These are phyloP conservation scores for Ilyonectria mors-panacis DNA, from an alignment of 2,329 filamentous ascomycete genomes.

Conservation along the genomic window DNA sequence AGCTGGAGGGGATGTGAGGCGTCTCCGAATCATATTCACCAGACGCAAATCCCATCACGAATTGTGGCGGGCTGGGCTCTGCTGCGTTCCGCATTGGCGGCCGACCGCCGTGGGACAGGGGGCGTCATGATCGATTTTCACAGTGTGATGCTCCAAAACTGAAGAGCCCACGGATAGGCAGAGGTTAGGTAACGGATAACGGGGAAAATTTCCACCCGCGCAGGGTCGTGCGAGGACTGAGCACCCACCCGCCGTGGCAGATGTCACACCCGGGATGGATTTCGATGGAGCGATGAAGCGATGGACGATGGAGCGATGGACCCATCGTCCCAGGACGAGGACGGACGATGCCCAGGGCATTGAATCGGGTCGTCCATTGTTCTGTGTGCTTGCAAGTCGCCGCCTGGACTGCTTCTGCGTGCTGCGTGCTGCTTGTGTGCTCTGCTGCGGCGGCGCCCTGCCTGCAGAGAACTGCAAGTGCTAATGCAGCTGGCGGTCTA, in stretches of 20 bases:
- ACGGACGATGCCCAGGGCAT: slow-evolving; percentile 13
- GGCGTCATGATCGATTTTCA: neutral
- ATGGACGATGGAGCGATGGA: slow-evolving; percentile 17
- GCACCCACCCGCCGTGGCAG: slow-evolving; percentile 14
- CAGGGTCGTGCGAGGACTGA: slow-evolving; percentile 21
- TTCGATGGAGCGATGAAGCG: slow-evolving; percentile 11
- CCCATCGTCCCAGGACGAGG: neutral
- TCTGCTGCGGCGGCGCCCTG: neutral
- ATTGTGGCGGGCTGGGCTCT: slow-evolving; percentile 36
- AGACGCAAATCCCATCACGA: slow-evolving; percentile 25
- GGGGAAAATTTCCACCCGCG: slow-evolving; percentile 29
- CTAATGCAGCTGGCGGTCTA: slow-evolving; percentile 39
- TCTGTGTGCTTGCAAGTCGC: neutral
- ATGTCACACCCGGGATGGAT: slow-evolving; percentile 10
- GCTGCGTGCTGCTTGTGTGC: slow-evolving; percentile 2
- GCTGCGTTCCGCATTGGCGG: neutral
- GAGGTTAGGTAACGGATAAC: slow-evolving; percentile 2
- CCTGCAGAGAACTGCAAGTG: slow-evolving; percentile 28
- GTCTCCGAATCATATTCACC: slow-evolving; percentile 26
- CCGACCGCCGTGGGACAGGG: neutral
- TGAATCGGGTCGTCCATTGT: slow-evolving; percentile 8
- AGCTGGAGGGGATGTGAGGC: slow-evolving; percentile 10
- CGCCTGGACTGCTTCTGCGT: neutral
- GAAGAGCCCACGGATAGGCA: slow-evolving; percentile 8
- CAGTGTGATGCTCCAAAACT: neutral